A percentile compares a stretch with the other conserved stretches of the same genome.
Conservation (phyloP, 371 early-diverging fungal genomes). For the Sporodiniella umbellata region DNA sequence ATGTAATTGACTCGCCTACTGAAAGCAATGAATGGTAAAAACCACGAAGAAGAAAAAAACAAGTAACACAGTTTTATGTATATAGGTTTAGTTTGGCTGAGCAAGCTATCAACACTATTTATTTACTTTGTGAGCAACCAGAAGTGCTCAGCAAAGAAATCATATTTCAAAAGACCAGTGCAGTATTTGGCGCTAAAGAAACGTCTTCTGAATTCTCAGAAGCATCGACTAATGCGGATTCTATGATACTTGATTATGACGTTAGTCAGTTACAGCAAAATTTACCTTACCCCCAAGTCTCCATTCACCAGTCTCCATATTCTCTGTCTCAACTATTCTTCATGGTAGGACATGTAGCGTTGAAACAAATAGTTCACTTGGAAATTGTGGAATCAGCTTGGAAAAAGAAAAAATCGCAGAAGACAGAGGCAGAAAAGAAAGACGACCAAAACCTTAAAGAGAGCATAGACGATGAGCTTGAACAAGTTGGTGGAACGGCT, state of each 20-base stretch:
- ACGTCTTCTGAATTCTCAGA: constrained; percentile 2
- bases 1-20: constrained; percentile 60
- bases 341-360: constrained; percentile 90
- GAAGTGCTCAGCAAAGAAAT: constrained; percentile 75
- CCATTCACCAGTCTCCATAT: constrained; percentile 53
- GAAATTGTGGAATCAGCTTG: constrained; percentile 60
- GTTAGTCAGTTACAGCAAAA: constrained; percentile 25
- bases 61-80: not conserved
- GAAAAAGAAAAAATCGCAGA: constrained; percentile 23
- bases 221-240: constrained; percentile 4
- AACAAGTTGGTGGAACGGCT: constrained; percentile 86
- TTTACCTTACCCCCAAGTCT: constrained; percentile 23
- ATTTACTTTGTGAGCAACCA: constrained; percentile 84
- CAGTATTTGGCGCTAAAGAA: constrained; percentile 44
- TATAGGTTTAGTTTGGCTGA: constrained; percentile 86
- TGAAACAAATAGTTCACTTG: constrained; percentile 92
- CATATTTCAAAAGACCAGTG: constrained; percentile 58
- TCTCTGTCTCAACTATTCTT: constrained; percentile 85
- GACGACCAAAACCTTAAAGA: not conserved
- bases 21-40: constrained; percentile 65
- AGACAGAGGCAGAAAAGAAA: not conserved
- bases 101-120: constrained; percentile 90
- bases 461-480: constrained; percentile 64
- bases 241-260: constrained; percentile 33
- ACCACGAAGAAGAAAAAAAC: not conserved